Evolutionary conservation across 1,284 basidiomycete species (phyloP).

Genomic region (Leccinum fuscescens): DNA sequence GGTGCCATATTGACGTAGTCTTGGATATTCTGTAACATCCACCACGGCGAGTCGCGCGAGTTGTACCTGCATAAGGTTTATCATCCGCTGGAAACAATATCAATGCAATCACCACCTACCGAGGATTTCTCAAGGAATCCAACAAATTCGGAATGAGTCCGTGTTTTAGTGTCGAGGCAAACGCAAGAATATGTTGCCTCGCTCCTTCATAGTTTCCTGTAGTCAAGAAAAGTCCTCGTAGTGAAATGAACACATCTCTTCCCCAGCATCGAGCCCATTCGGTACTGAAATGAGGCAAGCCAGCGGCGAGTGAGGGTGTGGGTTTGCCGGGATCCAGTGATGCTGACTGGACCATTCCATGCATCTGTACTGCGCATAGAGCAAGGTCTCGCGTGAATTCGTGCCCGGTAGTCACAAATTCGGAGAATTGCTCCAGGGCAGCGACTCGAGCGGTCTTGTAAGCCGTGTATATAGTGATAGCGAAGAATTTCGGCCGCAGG

Average conservation of each 20-base stretch:
- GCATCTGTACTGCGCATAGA: slow-evolving; percentile 87
- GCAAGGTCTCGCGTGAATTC: slow-evolving; percentile 89
- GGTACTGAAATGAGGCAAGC: slow-evolving; percentile 87
- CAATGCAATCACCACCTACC: slow-evolving; percentile 46
- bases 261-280: slow-evolving; percentile 97
- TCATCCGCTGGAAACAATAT: not conserved
- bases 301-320: slow-evolving; percentile 87
- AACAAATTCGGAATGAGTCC: slow-evolving; percentile 92
- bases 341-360: slow-evolving; percentile 85
- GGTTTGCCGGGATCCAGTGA: slow-evolving; percentile 72
- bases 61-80: slow-evolving; percentile 61
- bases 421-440: slow-evolving; percentile 83
- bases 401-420: slow-evolving; percentile 81
- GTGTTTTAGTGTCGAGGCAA: slow-evolving; percentile 84
- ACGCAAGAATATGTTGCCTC: slow-evolving; percentile 84
- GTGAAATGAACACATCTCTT: slow-evolving; percentile 93
- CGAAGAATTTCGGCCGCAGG: slow-evolving; percentile 92
- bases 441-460: slow-evolving; percentile 85
- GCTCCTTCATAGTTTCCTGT: slow-evolving; percentile 89
- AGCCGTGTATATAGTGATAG: slow-evolving; percentile 83
- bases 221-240: slow-evolving; percentile 88
- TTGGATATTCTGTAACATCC: slow-evolving; percentile 98
- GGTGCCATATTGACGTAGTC: slow-evolving; percentile 88
- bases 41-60: slow-evolving; percentile 93
- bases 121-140: slow-evolving; percentile 80